phyloP scores from a whole-genome alignment of 225 moss, liverwort and hornwort genomes.

The Lunularia cruciata region DNA sequence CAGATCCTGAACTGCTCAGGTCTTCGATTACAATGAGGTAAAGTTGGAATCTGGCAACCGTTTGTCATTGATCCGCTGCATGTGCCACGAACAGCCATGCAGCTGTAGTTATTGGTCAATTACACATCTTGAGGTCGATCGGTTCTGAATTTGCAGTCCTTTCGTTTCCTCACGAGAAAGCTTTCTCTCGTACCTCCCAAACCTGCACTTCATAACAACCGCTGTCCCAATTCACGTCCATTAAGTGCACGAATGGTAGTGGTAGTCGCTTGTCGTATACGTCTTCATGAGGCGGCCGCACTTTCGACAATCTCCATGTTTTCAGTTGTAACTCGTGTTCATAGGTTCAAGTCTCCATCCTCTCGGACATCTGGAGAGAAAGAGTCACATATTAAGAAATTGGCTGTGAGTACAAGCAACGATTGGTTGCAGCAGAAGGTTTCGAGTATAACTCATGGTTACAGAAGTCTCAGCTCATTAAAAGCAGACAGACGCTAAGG shows the following conservation, averaged over 20 bases:
- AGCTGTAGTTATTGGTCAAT: not conserved
- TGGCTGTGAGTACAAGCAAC: too few relatives aligned
- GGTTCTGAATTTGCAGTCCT: not conserved
- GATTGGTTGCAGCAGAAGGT: too few relatives aligned
- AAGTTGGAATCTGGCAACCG: not conserved
- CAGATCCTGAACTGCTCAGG: not conserved
- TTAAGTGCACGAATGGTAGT: too few relatives aligned
- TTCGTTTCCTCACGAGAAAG: not conserved
- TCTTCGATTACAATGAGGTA: not conserved
- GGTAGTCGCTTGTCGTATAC: too few relatives aligned
- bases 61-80: slow-evolving; percentile 9
- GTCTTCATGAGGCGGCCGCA: not conserved
- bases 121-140: not conserved
- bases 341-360: not conserved
- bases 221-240: not conserved
- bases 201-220: not conserved
- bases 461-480: too few relatives aligned
- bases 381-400: too few relatives aligned
- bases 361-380: not conserved
- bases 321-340: not conserved
- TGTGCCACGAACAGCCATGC: slow-evolving; percentile 1
- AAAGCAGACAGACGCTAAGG: too few relatives aligned
- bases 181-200: not conserved
- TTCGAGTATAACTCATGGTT: too few relatives aligned
- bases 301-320: not conserved